Percentiles rank a stretch among this genome's conserved stretches.
These are phyloP conservation scores for Zygosaccharomyces siamensis DNA, from an alignment of 805 yeast species.

Conservation along the genomic window DNA sequence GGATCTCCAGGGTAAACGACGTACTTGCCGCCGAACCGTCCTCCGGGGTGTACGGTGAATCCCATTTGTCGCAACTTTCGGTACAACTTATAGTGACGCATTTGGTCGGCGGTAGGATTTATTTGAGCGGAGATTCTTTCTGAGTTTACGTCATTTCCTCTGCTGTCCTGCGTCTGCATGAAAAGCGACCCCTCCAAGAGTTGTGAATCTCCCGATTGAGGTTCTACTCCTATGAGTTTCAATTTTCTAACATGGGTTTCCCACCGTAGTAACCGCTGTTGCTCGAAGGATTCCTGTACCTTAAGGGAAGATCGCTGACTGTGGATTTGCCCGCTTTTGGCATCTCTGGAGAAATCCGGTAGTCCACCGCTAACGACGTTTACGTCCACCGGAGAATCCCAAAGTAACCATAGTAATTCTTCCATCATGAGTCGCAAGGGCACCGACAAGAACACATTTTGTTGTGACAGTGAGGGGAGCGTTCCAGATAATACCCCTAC, in stretches of 20 bases:
- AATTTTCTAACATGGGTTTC: conserved; percentile 23
- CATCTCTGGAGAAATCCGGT: conserved; percentile 8
- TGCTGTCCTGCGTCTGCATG: conserved; percentile 19
- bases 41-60: conserved; percentile 71
- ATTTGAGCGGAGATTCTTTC: neutral
- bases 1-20: conserved; percentile 96
- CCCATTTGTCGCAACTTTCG: conserved; percentile 34
- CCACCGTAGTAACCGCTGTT: conserved; percentile 20
- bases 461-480: conserved; percentile 87
- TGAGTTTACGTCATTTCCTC: conserved; percentile 2
- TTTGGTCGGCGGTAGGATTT: neutral
- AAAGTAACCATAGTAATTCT: conserved; percentile 65
- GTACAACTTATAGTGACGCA: conserved; percentile 35
- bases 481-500: conserved; percentile 81
- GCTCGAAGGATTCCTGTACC: conserved; percentile 15
- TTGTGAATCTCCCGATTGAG: neutral
- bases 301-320: conserved; percentile 3
- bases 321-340: neutral
- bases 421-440: conserved; percentile 72
- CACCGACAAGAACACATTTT: conserved; percentile 76
- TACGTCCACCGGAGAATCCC: conserved; percentile 38
- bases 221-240: conserved; percentile 16
- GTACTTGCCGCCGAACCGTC: conserved; percentile 84
- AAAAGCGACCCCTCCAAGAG: conserved; percentile 26
- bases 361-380: conserved; percentile 20